A percentile compares a stretch with the other conserved stretches of the same genome.
Evolutionary conservation across 176 grass and related monocot species (phyloP).

Genomic region (Bromus sterilis): DNA sequence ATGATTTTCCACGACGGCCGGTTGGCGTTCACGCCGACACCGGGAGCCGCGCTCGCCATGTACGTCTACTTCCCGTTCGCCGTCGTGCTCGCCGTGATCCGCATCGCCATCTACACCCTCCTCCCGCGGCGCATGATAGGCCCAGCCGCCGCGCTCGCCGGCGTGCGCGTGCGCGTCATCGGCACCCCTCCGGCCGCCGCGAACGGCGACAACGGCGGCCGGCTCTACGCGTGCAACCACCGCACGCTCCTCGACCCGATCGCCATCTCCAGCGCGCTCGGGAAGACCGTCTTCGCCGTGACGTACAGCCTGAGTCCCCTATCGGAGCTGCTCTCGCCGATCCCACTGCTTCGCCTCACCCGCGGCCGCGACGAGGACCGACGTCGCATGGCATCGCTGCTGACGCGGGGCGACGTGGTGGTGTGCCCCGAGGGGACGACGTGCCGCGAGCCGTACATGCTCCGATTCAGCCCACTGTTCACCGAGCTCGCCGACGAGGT

Average conservation of each 20-base stretch:
- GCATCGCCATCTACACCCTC: slow-evolving; percentile 36
- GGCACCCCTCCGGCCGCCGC: background rate
- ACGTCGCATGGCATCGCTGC: slow-evolving; percentile 29
- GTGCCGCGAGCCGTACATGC: slow-evolving; percentile 62
- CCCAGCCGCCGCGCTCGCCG: slow-evolving; percentile 17
- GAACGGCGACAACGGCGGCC: background rate
- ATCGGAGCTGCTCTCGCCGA: slow-evolving; percentile 50
- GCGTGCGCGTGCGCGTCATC: slow-evolving; percentile 29
- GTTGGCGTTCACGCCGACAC: slow-evolving; percentile 54
- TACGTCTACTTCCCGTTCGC: slow-evolving; percentile 55
- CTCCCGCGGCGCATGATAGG: slow-evolving; percentile 37
- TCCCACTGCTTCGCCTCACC: slow-evolving; percentile 44
- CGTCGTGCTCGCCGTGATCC: slow-evolving; percentile 22
- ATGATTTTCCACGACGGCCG: slow-evolving; percentile 69
- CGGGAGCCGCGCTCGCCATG: slow-evolving; percentile 44
- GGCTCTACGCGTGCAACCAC: slow-evolving; percentile 71
- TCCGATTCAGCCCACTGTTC: slow-evolving; percentile 66
- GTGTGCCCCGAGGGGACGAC: slow-evolving; percentile 70
- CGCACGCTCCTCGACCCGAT: slow-evolving; percentile 65
- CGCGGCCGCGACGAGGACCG: slow-evolving; percentile 39
- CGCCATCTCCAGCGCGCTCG: slow-evolving; percentile 42
- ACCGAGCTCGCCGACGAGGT: slow-evolving; percentile 44
- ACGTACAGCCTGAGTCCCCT: slow-evolving; percentile 52
- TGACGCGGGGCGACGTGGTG: slow-evolving; percentile 32
- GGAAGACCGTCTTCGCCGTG: slow-evolving; percentile 20